A percentile compares a stretch with the other conserved stretches of the same genome.
Conservation (phyloP, 2,329 filamentous ascomycete species). For the Emmonsiellopsis sp. region DNA sequence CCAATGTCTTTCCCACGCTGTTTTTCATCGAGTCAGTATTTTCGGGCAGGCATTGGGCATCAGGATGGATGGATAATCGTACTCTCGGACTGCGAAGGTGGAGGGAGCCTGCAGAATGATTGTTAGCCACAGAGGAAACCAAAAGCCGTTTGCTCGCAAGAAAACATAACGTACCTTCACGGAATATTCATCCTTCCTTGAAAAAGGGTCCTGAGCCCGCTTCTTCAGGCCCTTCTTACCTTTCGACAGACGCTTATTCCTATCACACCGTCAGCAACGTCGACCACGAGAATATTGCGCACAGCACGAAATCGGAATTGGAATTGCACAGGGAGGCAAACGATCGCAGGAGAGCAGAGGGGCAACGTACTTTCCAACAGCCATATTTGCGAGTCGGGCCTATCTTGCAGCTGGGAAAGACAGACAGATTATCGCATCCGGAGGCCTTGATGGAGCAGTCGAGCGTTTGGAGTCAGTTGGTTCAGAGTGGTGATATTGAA, state of each 20-base stretch:
- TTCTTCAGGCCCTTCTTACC: constrained; percentile 99
- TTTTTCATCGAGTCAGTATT: constrained; percentile 9
- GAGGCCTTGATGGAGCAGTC: constrained; percentile 28
- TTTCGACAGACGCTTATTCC: constrained; percentile 99
- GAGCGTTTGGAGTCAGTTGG: constrained; percentile 24
- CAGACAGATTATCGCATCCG: constrained; percentile 33
- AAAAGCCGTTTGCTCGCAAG: background rate
- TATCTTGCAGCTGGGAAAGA: constrained; percentile 33
- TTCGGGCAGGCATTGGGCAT: constrained; percentile 5
- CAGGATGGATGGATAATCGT: constrained; percentile 37
- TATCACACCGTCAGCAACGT: constrained; percentile 25
- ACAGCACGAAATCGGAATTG: constrained; percentile 2
- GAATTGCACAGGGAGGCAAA: constrained; percentile 2
- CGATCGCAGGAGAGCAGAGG: constrained; percentile 6
- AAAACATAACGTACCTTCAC: constrained; percentile 63
- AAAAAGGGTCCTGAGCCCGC: constrained; percentile 95
- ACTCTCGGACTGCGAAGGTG: constrained; percentile 95
- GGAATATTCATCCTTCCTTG: constrained; percentile 98
- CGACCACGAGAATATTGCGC: background rate
- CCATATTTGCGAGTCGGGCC: constrained; percentile 59
- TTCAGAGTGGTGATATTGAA: constrained; percentile 25
- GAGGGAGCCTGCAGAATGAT: constrained; percentile 63
- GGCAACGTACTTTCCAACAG: constrained; percentile 64
- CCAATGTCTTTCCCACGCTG: constrained; percentile 98
- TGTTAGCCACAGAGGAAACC: background rate